Evolutionary conservation across 306 rosid species (phyloP).

Genomic region (Lupinus albus): DNA sequence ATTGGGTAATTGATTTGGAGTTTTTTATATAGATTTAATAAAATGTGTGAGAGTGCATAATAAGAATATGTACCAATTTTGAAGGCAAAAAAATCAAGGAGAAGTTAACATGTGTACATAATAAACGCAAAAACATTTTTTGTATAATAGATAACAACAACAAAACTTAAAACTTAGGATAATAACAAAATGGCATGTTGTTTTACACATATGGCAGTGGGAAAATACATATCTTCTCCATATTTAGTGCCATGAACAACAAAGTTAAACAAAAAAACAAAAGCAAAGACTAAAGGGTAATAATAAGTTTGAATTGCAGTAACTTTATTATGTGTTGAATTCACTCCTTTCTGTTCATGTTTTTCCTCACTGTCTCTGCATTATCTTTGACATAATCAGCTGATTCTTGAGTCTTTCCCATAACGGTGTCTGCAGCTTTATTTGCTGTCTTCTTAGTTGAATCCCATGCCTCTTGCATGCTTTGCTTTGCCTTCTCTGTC

Average conservation of each 20-base stretch:
- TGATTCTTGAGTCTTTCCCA: slow-evolving; percentile 54
- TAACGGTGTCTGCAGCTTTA: slow-evolving; percentile 51
- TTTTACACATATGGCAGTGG: slow-evolving; percentile 35
- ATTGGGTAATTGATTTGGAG: too few species aligned
- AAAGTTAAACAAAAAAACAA: neutral
- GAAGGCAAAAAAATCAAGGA: too few species aligned
- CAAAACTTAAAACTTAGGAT: too few species aligned
- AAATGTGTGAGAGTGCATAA: too few species aligned
- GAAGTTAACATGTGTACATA: too few species aligned
- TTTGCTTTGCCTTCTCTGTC: slow-evolving; percentile 64
- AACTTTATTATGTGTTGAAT: neutral
- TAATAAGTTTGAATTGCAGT: neutral
- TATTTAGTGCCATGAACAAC: slow-evolving; percentile 18
- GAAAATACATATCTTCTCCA: slow-evolving; percentile 44
- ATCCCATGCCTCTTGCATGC: slow-evolving; percentile 70
- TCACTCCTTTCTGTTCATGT: slow-evolving; percentile 61
- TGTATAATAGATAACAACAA: too few species aligned
- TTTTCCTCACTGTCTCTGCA: slow-evolving; percentile 41
- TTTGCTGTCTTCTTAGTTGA: slow-evolving; percentile 66
- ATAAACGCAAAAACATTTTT: too few species aligned
- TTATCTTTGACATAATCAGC: slow-evolving; percentile 53
- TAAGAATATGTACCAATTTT: too few species aligned
- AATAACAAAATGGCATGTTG: slow-evolving; percentile 33
- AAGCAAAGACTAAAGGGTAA: neutral
- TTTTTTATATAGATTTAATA: too few species aligned